A percentile compares a stretch with the other conserved stretches of the same genome.
These are phyloP conservation scores for Sutorius australiensis DNA, from an alignment of 768 basidiomycete genomes.

Conservation along the genomic window DNA sequence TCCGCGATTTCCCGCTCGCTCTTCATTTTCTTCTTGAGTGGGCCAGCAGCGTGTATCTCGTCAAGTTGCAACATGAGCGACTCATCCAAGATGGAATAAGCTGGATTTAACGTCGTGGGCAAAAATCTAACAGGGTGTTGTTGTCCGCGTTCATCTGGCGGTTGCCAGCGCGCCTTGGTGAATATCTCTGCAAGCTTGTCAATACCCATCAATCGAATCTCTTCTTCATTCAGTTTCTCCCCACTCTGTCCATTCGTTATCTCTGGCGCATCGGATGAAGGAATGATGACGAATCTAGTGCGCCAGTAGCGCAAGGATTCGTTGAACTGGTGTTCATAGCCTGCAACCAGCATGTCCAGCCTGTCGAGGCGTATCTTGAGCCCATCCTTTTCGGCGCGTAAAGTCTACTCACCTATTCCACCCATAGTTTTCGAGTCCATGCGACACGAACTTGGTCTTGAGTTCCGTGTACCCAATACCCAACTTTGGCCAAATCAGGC, in stretches of 20 bases:
- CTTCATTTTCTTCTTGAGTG: slow-evolving; percentile 75
- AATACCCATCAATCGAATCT: slow-evolving; percentile 83
- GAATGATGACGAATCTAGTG: slow-evolving; percentile 90
- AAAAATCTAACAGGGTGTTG: slow-evolving; percentile 70
- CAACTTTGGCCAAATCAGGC: slow-evolving; percentile 90
- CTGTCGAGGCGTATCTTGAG: slow-evolving; percentile 35
- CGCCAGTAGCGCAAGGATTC: slow-evolving; percentile 91
- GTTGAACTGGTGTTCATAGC: slow-evolving; percentile 75
- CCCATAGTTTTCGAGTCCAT: slow-evolving; percentile 77
- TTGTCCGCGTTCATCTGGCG: slow-evolving; percentile 39
- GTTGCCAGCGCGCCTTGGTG: slow-evolving; percentile 76
- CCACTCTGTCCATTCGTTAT: slow-evolving; percentile 55
- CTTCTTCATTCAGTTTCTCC: slow-evolving; percentile 80
- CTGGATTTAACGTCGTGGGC: slow-evolving; percentile 81
- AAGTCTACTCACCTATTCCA: slow-evolving; percentile 68
- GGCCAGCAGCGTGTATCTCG: slow-evolving; percentile 69
- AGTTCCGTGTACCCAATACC: slow-evolving; percentile 85
- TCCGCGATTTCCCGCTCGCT: slow-evolving; percentile 71
- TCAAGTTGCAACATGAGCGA: slow-evolving; percentile 77
- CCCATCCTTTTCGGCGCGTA: background rate
- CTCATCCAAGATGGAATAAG: slow-evolving; percentile 75
- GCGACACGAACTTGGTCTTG: slow-evolving; percentile 67
- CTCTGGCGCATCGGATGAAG: slow-evolving; percentile 67
- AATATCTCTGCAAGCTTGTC: slow-evolving; percentile 90
- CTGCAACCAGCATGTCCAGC: slow-evolving; percentile 80